Evolutionary conservation across 78 protist genomes (phyloP).

Genomic region (slime mould (Dictyostelium discoideum)): dicty_2.7 NC_007088.5:2300001-2300500

Average conservation of each 20-base stretch:
- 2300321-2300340: not conserved
- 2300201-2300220: not conserved
- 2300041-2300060: slow-evolving; percentile 29
- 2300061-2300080: not conserved
- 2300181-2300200: not conserved
- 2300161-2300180: not conserved
- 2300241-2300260: not conserved
- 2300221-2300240: not conserved
- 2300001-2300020: slow-evolving; percentile 46
- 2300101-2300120: not conserved
- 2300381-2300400: not conserved
- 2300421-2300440: not conserved
- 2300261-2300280: not conserved
- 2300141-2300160: slow-evolving; percentile 14
- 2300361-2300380: not conserved
- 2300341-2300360: not conserved
- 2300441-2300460: not conserved
- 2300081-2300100: slow-evolving; percentile 30
- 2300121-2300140: slow-evolving; percentile 8
- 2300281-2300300: not conserved
- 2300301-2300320: no score
- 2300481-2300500: not conserved
- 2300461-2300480: not conserved
- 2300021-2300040: slow-evolving; percentile 57
- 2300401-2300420: not conserved